Conservation (phyloP, 768 basidiomycete species). For the Mycena capillaripes region DNA sequence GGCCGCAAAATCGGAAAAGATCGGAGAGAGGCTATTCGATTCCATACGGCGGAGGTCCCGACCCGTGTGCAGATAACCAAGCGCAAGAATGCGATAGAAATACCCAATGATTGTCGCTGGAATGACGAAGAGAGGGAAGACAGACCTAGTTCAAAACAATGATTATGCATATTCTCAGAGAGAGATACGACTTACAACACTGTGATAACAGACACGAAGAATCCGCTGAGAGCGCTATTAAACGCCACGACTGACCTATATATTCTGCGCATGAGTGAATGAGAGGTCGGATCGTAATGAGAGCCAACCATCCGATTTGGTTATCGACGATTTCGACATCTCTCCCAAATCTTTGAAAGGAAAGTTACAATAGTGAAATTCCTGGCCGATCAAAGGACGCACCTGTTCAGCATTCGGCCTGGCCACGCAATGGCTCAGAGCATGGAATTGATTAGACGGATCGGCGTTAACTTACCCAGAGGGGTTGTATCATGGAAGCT, state of each 20-base stretch:
- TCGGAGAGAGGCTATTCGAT: conserved; percentile 57
- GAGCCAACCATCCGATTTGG: conserved; percentile 58
- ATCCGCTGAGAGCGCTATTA: conserved; percentile 47
- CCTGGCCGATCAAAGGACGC: conserved; percentile 41
- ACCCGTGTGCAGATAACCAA: conserved; percentile 8
- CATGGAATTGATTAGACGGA: neutral
- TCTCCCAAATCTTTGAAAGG: conserved; percentile 33
- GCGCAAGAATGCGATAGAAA: conserved; percentile 4
- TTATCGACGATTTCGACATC: conserved; percentile 93
- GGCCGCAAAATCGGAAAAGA: conserved; percentile 87
- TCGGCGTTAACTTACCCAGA: conserved; percentile 61
- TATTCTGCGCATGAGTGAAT: conserved; percentile 50
- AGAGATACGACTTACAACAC: neutral
- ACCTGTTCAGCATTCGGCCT: conserved; percentile 90
- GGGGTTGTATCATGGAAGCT: conserved; percentile 73
- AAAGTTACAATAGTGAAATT: neutral
- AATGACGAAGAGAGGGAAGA: conserved; percentile 88
- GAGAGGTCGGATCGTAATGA: conserved; percentile 78
- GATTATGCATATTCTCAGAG: neutral
- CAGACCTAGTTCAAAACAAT: conserved; percentile 51
- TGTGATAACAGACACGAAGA: conserved; percentile 73
- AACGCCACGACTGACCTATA: neutral
- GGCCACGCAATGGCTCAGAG: neutral
- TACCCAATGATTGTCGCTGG: conserved; percentile 52
- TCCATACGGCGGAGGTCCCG: conserved; percentile 31